These are phyloP conservation scores for Aspergillus sp. DNA, from an alignment of 2,329 filamentous ascomycete genomes.

Conservation along the genomic window DNA sequence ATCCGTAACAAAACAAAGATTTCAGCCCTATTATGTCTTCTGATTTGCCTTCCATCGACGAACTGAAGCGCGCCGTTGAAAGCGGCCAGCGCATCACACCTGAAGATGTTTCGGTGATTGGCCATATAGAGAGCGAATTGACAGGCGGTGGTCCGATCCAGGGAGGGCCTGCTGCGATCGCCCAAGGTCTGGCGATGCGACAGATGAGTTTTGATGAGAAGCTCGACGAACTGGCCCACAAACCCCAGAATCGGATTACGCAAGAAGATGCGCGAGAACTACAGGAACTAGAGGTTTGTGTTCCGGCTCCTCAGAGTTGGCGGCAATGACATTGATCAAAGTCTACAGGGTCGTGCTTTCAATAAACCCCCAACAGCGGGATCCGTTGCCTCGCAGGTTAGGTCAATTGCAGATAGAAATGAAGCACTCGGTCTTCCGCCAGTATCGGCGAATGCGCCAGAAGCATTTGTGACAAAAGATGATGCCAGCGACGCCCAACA, in stretches of 20 bases:
- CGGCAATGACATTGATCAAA: background rate
- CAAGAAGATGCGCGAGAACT: slow-evolving; percentile 33
- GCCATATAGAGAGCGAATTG: slow-evolving; percentile 32
- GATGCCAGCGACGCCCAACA: slow-evolving; percentile 33
- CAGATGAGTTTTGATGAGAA: slow-evolving; percentile 37
- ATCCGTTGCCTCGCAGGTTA: slow-evolving; percentile 32
- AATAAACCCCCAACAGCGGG: slow-evolving; percentile 30
- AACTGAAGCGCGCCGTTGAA: slow-evolving; percentile 33
- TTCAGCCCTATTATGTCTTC: slow-evolving; percentile 3
- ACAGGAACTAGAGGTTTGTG: slow-evolving; percentile 28
- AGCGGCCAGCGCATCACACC: slow-evolving; percentile 33
- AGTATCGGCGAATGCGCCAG: slow-evolving; percentile 19
- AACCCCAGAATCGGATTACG: slow-evolving; percentile 34
- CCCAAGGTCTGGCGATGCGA: slow-evolving; percentile 32
- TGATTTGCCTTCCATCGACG: slow-evolving; percentile 20
- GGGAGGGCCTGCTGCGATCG: slow-evolving; percentile 35
- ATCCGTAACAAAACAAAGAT: background rate
- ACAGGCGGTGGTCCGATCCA: slow-evolving; percentile 31
- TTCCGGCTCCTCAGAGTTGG: background rate
- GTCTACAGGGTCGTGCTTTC: slow-evolving; percentile 33
- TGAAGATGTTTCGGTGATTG: slow-evolving; percentile 32
- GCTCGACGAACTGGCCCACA: slow-evolving; percentile 30
- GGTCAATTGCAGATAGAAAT: slow-evolving; percentile 34
- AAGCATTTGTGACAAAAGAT: slow-evolving; percentile 33
- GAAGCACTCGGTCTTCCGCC: slow-evolving; percentile 29